Evolutionary conservation across 192 early-diverging fungal species (phyloP), one percentile per base, ranked within the genome.

Genomic region (Spizellomyces punctatus): DNA sequence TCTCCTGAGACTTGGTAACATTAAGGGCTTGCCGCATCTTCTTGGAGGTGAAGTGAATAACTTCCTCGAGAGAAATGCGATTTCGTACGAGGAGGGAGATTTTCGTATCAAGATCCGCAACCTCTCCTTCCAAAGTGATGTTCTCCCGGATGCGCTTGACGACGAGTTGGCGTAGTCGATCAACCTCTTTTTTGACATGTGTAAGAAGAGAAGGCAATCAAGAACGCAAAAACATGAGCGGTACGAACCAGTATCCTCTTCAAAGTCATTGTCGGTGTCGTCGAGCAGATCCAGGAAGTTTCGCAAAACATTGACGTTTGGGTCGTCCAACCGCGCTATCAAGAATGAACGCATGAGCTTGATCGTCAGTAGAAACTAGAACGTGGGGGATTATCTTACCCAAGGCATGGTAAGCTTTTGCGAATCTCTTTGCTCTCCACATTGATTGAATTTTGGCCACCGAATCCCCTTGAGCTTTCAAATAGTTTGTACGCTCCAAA

Each of bases 81-180:
- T 99, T 99, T 72, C 93, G 93, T 50, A 99, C 90, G 16, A 99
- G 85, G 36, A 99, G 83, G 6, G 96, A 93, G 75, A 99, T 98
- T 77, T 99, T 98, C 67, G 95, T 88, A 69, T 99, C 98, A 1
- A 99, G 82, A 48, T 95, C 91, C 72, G 89, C 94, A 9, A 99
- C 75, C 27, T 94, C 86, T 5, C 79, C 72, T 58, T 95, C 92
- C 6, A 88, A 83, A 45, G 89, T 85, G 54, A 90, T 87, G 80
- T 97, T 98, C 69, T 97, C 94, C 43, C 93, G 84, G 66, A 99
- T 99, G 45, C 86, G 83, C 57, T 91, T 84, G 71, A 98, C 90
- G 6, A 96, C 95, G 27, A 86, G 74, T 73, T 96, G 93, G 46
- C 95, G 85, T 36, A 98, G 78, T 5, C 89, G 83, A 78, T 99